These are phyloP conservation scores for Alternaria arbusti DNA, from an alignment of 2,329 filamentous ascomycete species.

Conservation along the genomic window DNA sequence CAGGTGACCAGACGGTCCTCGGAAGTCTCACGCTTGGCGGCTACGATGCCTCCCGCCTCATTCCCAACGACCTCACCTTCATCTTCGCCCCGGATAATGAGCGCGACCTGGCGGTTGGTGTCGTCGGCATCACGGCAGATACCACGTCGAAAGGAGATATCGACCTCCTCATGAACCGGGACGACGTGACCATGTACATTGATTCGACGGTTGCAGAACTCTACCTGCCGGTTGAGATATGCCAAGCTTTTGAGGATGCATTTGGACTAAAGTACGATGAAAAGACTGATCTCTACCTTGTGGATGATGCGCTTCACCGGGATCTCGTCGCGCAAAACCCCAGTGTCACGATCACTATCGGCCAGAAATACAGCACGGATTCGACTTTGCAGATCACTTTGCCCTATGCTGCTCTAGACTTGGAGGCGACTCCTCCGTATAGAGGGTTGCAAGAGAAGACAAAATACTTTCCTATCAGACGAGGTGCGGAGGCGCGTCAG, in stretches of 20 bases:
- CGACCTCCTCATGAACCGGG: constrained; percentile 40
- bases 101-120: constrained; percentile 66
- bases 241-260: constrained; percentile 67
- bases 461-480: constrained; percentile 71
- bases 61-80: constrained; percentile 67
- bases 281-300: constrained; percentile 68
- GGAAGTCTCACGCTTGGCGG: constrained; percentile 70
- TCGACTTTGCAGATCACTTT: constrained; percentile 53
- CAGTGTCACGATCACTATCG: constrained; percentile 54
- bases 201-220: constrained; percentile 58
- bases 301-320: constrained; percentile 64
- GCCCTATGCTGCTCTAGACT: constrained; percentile 59
- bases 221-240: constrained; percentile 60
- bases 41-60: constrained; percentile 69
- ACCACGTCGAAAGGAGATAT: constrained; percentile 41
- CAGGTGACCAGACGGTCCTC: constrained; percentile 45
- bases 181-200: constrained; percentile 53
- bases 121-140: constrained; percentile 50
- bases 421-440: constrained; percentile 56
- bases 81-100: constrained; percentile 62
- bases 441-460: constrained; percentile 65
- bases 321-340: constrained; percentile 54
- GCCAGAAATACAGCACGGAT: constrained; percentile 41
- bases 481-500: constrained; percentile 59
- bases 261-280: constrained; percentile 71